Evolutionary conservation across 2,329 filamentous ascomycete genomes (phyloP), one percentile per base, ranked within the genome.

Genomic region (Fonsecaea nubica): DNA sequence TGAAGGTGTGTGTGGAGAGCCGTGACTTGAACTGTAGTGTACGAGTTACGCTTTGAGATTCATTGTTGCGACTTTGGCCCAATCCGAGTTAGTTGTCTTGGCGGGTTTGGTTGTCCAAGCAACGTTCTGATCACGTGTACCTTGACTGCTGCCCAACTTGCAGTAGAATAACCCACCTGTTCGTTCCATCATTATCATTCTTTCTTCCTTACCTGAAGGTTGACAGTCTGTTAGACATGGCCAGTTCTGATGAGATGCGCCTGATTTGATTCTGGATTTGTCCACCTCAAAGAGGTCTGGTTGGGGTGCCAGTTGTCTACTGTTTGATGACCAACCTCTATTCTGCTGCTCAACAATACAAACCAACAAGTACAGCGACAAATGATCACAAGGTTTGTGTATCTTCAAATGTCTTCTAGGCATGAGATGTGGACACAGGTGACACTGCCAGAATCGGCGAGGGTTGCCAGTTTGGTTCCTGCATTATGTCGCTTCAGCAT

Each of bases 1-100:
- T 61, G 58, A 61, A 61, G 58, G 58, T 52, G 45, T 50, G 58
- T 61, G 58, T 61, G 58, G 58, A 53, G 58, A 53, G 58, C 30
- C 10, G 35, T 54, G 58, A 61, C 9, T 54, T 50, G 35, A 42
- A 35, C n/a, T 55, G 53, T 15, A 35, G 8, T 55, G 53, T 15
- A 55, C 53, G n/a, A 18, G 35, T 25, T 35, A 8, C 32, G 21
- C 18, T 40, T 25, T 25, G 45, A 36, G 33, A 50, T 32, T 52
- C 30, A 53, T 40, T 61, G 45, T 61, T 61, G 45, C 48, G 48
- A 61, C 48, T 30, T 38, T 36, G 40, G 36, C 58, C 45, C 7
- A 15, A 38, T 38, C 15, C 12, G 48, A 13, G 7, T 38, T 61
- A 61, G 45, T 36, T 4, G 10, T 21, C 48, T 61, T 61, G 45